These are phyloP conservation scores for Vanderwaltozyma polyspora DNA, from an alignment of 805 yeast species.

Conservation along the genomic window DNA sequence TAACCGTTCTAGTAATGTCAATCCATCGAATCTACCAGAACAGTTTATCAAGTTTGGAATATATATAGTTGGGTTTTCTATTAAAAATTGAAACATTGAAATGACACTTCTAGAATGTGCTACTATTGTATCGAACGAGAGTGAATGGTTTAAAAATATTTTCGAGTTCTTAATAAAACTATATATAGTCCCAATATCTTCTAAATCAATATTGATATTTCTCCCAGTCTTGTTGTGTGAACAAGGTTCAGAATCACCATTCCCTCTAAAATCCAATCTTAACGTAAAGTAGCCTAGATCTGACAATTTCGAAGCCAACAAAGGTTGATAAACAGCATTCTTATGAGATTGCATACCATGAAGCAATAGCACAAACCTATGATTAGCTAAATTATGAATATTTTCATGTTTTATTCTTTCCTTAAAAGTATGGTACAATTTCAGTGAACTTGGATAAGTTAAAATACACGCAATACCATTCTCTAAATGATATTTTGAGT, in stretches of 20 bases:
- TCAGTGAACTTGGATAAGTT: slow-evolving; percentile 25
- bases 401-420: slow-evolving; percentile 10
- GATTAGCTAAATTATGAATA: slow-evolving; percentile 10
- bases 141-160: slow-evolving; percentile 6
- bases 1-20: slow-evolving; percentile 35
- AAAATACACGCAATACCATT: slow-evolving; percentile 30
- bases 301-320: slow-evolving; percentile 51
- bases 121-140: slow-evolving; percentile 46
- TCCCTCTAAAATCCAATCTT: slow-evolving; percentile 76
- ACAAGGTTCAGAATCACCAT: slow-evolving; percentile 60
- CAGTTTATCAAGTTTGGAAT: slow-evolving; percentile 63
- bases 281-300: slow-evolving; percentile 53
- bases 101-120: slow-evolving; percentile 77
- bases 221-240: slow-evolving; percentile 36
- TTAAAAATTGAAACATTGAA: slow-evolving; percentile 65
- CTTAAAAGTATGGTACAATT: slow-evolving; percentile 9
- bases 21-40: slow-evolving; percentile 56
- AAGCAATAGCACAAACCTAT: slow-evolving; percentile 46
- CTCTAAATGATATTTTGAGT: slow-evolving; percentile 13
- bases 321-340: slow-evolving; percentile 61
- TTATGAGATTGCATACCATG: slow-evolving; percentile 87
- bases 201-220: slow-evolving; percentile 49
- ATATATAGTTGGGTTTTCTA: slow-evolving; percentile 16
- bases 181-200: slow-evolving; percentile 45
- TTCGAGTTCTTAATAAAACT: background rate